These are phyloP conservation scores for Avena sativa DNA, from an alignment of 176 grass and related monocot species.

Conservation along the genomic window DNA sequence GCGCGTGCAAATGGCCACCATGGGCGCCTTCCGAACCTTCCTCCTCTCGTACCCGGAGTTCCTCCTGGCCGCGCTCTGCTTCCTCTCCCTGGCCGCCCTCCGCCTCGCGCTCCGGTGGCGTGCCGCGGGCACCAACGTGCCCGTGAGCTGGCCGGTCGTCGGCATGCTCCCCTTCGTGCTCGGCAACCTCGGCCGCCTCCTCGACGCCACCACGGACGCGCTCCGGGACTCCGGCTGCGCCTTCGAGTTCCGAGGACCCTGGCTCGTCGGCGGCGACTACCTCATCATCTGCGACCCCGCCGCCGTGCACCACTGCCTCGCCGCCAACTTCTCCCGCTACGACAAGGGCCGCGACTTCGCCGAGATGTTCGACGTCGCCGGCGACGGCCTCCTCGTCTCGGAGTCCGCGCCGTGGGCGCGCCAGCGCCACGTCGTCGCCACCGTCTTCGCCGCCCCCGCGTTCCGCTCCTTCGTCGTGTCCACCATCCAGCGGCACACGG, in stretches of 20 bases:
- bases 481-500: constrained; percentile 37
- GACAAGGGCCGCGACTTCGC: constrained; percentile 71
- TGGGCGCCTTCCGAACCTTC: constrained; percentile 30
- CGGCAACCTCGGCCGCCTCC: constrained; percentile 12
- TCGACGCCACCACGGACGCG: constrained; percentile 43
- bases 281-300: constrained; percentile 63
- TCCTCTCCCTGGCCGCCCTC: constrained; percentile 43
- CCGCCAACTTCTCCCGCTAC: constrained; percentile 46
- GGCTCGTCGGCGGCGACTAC: constrained; percentile 48
- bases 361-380: constrained; percentile 68
- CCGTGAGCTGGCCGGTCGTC: constrained; percentile 58
- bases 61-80: constrained; percentile 47
- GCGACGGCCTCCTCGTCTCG: constrained; percentile 57
- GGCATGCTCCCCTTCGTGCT: constrained; percentile 62
- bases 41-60: constrained; percentile 53
- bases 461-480: constrained; percentile 45
- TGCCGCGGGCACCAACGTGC: background rate
- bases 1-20: constrained; percentile 13
- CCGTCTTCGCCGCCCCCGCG: constrained; percentile 38
- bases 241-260: constrained; percentile 60
- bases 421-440: constrained; percentile 39
- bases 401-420: constrained; percentile 52
- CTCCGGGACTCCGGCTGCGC: constrained; percentile 46
- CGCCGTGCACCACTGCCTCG: constrained; percentile 56
- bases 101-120: constrained; percentile 8